Evolutionary conservation across 2,329 filamentous ascomycete species (phyloP).

Genomic region (Sphaceloma murrayae): DNA sequence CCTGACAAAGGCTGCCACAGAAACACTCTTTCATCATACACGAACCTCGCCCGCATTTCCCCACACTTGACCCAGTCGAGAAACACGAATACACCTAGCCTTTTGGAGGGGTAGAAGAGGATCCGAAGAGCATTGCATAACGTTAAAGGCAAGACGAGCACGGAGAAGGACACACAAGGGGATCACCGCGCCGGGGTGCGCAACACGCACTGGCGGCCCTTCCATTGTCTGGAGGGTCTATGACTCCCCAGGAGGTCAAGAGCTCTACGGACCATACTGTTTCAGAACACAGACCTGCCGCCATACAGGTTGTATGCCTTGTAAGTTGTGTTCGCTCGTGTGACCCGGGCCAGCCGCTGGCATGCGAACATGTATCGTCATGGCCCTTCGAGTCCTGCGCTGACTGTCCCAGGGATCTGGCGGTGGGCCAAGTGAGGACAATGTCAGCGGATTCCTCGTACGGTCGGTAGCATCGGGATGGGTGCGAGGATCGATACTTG

Average conservation of each 20-base stretch:
- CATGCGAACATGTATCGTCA: slow-evolving; percentile 11
- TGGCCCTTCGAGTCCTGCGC: no score
- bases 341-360: neutral
- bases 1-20: no score
- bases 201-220: neutral
- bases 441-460: slow-evolving; percentile 80
- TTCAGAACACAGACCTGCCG: slow-evolving; percentile 22
- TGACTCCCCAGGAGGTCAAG: slow-evolving; percentile 2
- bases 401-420: slow-evolving; percentile 59
- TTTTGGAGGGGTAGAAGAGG: no score
- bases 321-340: slow-evolving; percentile 23
- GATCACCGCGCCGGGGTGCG: neutral
- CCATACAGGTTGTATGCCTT: slow-evolving; percentile 42
- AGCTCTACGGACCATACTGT: slow-evolving; percentile 1
- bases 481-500: slow-evolving; percentile 71
- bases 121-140: no score
- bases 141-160: no score
- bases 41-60: no score
- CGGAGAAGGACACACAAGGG: neutral
- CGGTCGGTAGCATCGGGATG: slow-evolving; percentile 70
- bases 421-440: slow-evolving; percentile 82
- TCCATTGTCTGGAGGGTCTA: slow-evolving; percentile 1
- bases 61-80: no score
- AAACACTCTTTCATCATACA: no score
- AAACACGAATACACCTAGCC: no score